Conservation (phyloP, 495 filamentous ascomycete species). For the Chaetomium cochliodes region DNA sequence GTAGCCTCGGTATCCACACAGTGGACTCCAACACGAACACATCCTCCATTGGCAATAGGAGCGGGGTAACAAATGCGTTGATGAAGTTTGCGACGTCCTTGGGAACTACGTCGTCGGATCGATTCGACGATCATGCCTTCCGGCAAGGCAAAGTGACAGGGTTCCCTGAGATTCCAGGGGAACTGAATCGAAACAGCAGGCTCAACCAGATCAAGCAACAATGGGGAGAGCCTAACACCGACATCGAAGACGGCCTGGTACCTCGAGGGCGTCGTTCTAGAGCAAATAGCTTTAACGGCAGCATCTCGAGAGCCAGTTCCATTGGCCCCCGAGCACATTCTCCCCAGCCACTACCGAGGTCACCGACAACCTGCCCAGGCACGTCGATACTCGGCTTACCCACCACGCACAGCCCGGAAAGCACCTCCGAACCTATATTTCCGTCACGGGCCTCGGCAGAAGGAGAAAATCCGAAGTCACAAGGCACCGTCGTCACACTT, state of each 20-base stretch:
- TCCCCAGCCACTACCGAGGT: neutral
- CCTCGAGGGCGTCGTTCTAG: conserved; percentile 16
- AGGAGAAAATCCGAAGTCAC: neutral
- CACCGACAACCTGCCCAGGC: neutral
- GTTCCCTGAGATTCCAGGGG: conserved; percentile 54
- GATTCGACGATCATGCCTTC: conserved; percentile 50
- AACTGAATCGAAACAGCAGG: conserved; percentile 42
- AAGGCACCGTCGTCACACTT: conserved; percentile 7
- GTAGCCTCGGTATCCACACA: neutral
- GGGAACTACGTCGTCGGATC: conserved; percentile 40
- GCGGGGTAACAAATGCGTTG: conserved; percentile 43
- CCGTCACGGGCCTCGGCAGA: neutral
- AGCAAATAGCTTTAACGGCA: conserved; percentile 18
- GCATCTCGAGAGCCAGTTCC: conserved; percentile 4
- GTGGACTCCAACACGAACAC: conserved; percentile 2
- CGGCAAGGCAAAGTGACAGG: conserved; percentile 41
- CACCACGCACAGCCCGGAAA: conserved; percentile 9
- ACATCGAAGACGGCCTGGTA: conserved; percentile 2
- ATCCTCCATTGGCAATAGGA: conserved; percentile 40
- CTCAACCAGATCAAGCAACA: conserved; percentile 40
- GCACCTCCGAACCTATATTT: conserved; percentile 1
- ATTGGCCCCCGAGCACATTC: conserved; percentile 1
- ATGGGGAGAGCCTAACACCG: conserved; percentile 34
- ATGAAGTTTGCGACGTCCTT: conserved; percentile 39
- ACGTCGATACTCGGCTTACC: conserved; percentile 4